A percentile compares a stretch with the other conserved stretches of the same genome.
Evolutionary conservation across 1,139 yeast genomes (phyloP).

Genomic region (Blastobotrys ciferrii): DNA sequence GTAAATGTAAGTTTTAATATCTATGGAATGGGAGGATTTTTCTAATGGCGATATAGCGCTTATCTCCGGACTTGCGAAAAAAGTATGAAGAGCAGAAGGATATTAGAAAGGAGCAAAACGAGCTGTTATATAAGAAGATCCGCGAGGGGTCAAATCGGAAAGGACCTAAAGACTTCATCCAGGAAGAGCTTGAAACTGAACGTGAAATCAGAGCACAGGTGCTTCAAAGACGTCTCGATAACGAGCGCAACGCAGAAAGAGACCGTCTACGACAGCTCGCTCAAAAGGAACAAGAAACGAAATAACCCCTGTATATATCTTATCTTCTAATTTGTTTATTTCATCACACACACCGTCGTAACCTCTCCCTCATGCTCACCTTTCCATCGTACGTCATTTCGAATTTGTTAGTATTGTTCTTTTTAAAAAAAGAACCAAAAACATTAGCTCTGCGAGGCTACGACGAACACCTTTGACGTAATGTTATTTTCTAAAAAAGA

Average conservation of each 20-base stretch:
- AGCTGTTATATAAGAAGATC: conserved; percentile 40
- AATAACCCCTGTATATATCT: conserved; percentile 9
- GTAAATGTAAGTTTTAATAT: conserved; percentile 42
- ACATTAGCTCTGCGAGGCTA: too few relatives aligned
- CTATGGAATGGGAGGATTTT: neutral
- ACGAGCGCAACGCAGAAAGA: conserved; percentile 26
- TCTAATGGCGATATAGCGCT: conserved; percentile 30
- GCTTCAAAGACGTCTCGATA: conserved; percentile 8
- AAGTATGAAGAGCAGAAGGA: conserved; percentile 67
- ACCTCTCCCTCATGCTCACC: too few relatives aligned
- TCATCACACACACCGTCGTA: too few relatives aligned
- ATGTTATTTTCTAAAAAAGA: too few relatives aligned
- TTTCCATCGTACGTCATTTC: too few relatives aligned
- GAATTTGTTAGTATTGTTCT: too few relatives aligned
- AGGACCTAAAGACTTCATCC: conserved; percentile 30
- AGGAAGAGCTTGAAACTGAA: conserved; percentile 25
- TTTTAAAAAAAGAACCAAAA: too few relatives aligned
- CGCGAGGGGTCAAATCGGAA: conserved; percentile 22
- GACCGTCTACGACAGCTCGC: conserved; percentile 32
- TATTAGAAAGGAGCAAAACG: conserved; percentile 61
- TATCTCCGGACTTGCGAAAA: conserved; percentile 81
- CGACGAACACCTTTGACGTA: too few relatives aligned
- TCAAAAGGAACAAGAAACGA: conserved; percentile 28
- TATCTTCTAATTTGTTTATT: neutral
- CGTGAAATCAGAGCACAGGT: conserved; percentile 15